phyloP scores from a whole-genome alignment of 345 rosid species.

The Ailanthus altissimus region DNA sequence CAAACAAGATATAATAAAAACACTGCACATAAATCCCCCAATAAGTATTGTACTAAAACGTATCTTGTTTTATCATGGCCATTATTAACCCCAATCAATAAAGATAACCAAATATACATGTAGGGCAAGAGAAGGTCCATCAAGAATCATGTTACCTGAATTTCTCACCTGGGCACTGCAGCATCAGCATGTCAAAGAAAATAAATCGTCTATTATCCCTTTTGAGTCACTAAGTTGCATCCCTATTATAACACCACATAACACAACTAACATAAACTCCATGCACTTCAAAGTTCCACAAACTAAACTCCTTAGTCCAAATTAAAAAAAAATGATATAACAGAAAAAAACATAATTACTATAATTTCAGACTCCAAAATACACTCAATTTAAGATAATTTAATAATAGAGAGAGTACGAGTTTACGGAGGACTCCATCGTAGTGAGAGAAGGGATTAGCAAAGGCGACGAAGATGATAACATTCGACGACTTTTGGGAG shows the following conservation, averaged over 20 bases:
- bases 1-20: no score
- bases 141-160: constrained; percentile 40
- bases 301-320: not conserved
- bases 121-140: not conserved
- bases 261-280: not conserved
- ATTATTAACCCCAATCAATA: not conserved
- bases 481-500: constrained; percentile 44
- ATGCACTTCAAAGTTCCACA: not conserved
- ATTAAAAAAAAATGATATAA: not conserved
- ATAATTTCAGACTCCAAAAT: not conserved
- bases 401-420: constrained; percentile 37
- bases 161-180: constrained; percentile 76
- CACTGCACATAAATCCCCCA: not conserved
- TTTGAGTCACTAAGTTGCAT: constrained; percentile 69
- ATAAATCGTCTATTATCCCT: constrained; percentile 56
- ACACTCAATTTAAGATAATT: not conserved
- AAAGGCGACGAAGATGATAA: constrained; percentile 70
- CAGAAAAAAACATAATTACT: no score
- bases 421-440: constrained; percentile 76
- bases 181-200: constrained; percentile 71
- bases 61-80: not conserved
- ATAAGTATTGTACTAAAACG: not conserved
- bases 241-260: constrained; percentile 47
- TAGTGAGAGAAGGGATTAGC: constrained; percentile 87
- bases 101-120: not conserved